Evolutionary conservation across 352 stramenopile species (phyloP).

Genomic region (Blastocystis sp.): DNA sequence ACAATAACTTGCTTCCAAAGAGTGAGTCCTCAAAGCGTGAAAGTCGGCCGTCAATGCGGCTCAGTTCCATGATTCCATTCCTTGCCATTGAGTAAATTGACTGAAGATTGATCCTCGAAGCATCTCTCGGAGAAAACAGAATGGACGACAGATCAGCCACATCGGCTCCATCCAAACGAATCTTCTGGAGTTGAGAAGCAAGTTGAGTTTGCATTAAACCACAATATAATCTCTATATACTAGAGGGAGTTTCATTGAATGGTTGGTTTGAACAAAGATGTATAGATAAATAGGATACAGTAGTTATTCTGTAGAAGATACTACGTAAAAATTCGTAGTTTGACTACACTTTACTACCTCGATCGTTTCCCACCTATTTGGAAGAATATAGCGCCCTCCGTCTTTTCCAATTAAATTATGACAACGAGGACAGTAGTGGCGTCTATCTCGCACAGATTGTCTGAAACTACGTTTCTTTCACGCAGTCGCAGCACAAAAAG

Average conservation of each 20-base stretch:
- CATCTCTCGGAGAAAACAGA: constrained; percentile 34
- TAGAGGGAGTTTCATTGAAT: background rate
- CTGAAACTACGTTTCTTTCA: constrained; percentile 5
- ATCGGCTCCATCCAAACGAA: constrained; percentile 9
- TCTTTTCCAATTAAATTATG: constrained; percentile 33
- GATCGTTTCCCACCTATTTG: background rate
- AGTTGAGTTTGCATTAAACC: constrained; percentile 32
- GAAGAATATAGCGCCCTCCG: background rate
- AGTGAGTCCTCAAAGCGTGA: constrained; percentile 30
- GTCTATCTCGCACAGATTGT: background rate
- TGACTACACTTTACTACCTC: background rate
- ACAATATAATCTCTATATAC: background rate
- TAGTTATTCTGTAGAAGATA: background rate
- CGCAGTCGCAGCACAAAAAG: constrained; percentile 48
- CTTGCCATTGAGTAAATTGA: constrained; percentile 45
- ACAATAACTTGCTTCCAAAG: constrained; percentile 50
- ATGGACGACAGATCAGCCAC: constrained; percentile 47
- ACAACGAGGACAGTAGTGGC: constrained; percentile 37
- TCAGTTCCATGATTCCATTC: constrained; percentile 60
- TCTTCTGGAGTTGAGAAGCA: constrained; percentile 29
- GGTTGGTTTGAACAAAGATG: background rate
- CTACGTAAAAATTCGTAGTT: background rate
- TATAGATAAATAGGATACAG: background rate
- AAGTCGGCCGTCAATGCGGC: constrained; percentile 28
- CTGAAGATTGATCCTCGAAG: background rate